Conservation (phyloP, 2,329 filamentous ascomycete genomes). For the Aspergillus ibericus region DNA sequence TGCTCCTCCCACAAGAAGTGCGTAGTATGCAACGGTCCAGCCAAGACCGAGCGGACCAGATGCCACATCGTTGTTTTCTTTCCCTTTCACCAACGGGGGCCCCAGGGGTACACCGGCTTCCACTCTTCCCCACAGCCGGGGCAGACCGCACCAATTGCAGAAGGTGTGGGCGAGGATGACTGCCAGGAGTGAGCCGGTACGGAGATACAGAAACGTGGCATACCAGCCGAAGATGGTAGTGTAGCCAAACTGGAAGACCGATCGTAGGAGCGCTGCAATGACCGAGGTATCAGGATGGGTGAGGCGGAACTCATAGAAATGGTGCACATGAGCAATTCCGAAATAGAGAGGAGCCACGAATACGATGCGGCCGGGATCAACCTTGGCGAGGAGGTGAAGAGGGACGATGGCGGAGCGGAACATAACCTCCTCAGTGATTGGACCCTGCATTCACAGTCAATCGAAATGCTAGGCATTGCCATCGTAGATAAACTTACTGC, state of each 20-base stretch:
- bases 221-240: conserved; percentile 94
- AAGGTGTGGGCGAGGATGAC: conserved; percentile 78
- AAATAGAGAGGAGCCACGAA: conserved; percentile 87
- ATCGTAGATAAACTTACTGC: conserved; percentile 59
- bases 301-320: conserved; percentile 90
- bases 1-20: conserved; percentile 70
- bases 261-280: conserved; percentile 64
- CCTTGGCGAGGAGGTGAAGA: conserved; percentile 71
- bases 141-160: conserved; percentile 90
- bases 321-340: conserved; percentile 88
- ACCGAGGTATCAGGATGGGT: conserved; percentile 71
- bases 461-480: conserved; percentile 11
- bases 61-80: conserved; percentile 37
- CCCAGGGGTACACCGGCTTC: conserved; percentile 51
- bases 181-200: conserved; percentile 77
- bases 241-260: conserved; percentile 81
- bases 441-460: conserved; percentile 57
- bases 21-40: conserved; percentile 81
- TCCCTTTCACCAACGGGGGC: conserved; percentile 37
- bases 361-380: conserved; percentile 60
- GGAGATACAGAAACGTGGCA: conserved; percentile 82
- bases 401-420: conserved; percentile 87
- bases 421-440: conserved; percentile 87
- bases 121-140: conserved; percentile 78
- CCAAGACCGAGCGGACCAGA: conserved; percentile 40